Evolutionary conservation across 2,329 filamentous ascomycete species (phyloP).

Genomic region (Colletotrichum sp.): DNA sequence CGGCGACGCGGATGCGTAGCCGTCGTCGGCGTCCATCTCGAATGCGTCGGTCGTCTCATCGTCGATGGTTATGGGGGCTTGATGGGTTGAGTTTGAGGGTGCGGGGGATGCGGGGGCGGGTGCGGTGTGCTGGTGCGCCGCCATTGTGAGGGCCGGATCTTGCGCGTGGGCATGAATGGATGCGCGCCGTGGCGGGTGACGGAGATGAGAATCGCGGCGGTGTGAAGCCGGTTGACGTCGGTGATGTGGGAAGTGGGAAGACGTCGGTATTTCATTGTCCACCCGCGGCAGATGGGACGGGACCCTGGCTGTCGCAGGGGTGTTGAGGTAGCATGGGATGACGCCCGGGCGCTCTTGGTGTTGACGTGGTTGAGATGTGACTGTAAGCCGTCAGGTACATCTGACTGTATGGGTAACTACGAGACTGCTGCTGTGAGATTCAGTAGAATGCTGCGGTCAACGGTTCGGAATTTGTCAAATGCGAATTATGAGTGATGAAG

Average conservation of each 20-base stretch:
- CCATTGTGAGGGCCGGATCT: background rate
- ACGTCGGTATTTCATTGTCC: background rate
- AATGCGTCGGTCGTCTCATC: background rate
- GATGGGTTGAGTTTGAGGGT: background rate
- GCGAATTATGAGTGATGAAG: background rate
- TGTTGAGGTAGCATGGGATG: background rate
- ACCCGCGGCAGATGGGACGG: background rate
- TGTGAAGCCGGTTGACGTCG: background rate
- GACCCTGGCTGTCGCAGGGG: background rate
- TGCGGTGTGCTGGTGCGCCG: background rate
- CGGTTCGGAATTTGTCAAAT: background rate
- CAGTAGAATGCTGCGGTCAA: background rate
- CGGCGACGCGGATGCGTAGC: conserved; percentile 21
- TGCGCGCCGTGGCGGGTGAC: background rate
- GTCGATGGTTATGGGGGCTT: background rate
- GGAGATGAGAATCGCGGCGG: fast-evolving
- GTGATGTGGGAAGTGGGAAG: background rate
- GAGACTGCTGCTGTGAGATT: background rate
- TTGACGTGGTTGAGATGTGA: background rate
- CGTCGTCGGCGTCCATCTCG: conserved; percentile 1
- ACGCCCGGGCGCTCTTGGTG: background rate
- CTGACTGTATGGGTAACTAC: background rate
- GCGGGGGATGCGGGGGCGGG: background rate
- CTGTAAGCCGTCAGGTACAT: background rate
- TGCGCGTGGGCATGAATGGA: background rate